Percentiles rank a stretch among this genome's conserved stretches.
phyloP scores from a whole-genome alignment of 345 rosid genomes.

The Salix koriyanagi region DNA sequence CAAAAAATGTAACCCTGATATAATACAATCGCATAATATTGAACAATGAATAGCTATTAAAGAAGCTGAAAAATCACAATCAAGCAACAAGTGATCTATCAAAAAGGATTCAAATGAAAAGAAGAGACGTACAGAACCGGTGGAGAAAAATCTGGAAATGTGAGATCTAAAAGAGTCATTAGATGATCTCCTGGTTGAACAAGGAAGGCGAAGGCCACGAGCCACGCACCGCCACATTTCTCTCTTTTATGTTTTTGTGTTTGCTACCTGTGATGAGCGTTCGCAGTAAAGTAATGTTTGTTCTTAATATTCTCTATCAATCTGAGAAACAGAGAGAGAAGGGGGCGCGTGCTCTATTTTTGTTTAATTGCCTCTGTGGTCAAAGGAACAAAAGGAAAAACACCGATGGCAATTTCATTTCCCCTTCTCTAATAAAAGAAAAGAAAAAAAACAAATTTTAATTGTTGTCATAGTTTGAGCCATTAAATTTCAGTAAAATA shows the following conservation, averaged over 20 bases:
- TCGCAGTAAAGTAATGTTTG: background rate
- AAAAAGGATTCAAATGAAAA: background rate
- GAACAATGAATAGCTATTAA: background rate
- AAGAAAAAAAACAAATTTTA: no score
- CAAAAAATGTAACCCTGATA: background rate
- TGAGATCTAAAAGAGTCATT: constrained; percentile 55
- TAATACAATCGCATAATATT: background rate
- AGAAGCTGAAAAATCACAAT: background rate
- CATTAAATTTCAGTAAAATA: no score
- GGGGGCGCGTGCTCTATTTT: background rate
- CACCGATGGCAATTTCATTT: no score
- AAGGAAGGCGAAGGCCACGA: constrained; percentile 71
- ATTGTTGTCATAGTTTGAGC: no score
- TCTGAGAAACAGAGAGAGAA: background rate
- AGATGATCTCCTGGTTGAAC: constrained; percentile 38
- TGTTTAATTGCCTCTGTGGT: no score
- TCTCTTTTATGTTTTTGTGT: background rate
- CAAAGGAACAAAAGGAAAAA: no score
- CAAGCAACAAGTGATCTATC: background rate
- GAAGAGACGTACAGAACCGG: constrained; percentile 50
- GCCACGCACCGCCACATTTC: constrained; percentile 99
- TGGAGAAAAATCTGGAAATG: constrained; percentile 64
- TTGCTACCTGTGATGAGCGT: background rate
- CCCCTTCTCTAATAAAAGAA: no score
- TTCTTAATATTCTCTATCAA: background rate